Evolutionary conservation across 176 grass and related monocot species (phyloP).

Genomic region (Leersia perrieri): DNA sequence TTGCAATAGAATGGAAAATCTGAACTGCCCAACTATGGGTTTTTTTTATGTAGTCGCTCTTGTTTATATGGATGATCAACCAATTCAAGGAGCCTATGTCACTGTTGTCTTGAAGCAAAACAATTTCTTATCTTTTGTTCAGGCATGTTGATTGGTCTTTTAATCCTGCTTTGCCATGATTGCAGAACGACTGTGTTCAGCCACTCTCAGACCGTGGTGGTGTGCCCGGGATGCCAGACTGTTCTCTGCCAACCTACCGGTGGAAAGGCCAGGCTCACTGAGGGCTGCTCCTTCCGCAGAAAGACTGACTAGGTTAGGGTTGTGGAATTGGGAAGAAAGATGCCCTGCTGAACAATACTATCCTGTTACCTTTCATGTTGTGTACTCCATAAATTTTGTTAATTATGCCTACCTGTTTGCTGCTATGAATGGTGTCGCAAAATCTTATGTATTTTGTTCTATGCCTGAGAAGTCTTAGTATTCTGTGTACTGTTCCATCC

Average conservation of each 20-base stretch:
- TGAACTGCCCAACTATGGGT: not conserved
- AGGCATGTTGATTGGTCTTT: not conserved
- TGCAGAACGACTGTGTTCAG: constrained; percentile 68
- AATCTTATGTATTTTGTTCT: not conserved
- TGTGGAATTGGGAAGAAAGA: not conserved
- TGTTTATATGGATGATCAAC: not conserved
- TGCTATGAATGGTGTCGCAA: not conserved
- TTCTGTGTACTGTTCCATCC: not conserved
- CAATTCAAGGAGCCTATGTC: not conserved
- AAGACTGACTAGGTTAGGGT: constrained; percentile 44
- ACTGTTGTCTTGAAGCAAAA: not conserved
- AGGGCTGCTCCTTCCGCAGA: constrained; percentile 67
- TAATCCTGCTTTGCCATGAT: not conserved
- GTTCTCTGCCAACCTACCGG: constrained; percentile 67
- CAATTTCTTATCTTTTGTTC: not conserved
- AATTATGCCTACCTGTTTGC: not conserved
- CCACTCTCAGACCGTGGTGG: constrained; percentile 62
- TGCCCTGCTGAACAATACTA: not conserved
- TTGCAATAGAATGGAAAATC: not conserved
- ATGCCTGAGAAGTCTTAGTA: not conserved
- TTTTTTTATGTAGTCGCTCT: not conserved
- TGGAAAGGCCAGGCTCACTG: constrained; percentile 54
- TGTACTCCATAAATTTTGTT: constrained; percentile 4
- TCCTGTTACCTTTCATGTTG: not conserved
- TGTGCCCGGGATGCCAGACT: constrained; percentile 51